Conservation (phyloP, 1,284 basidiomycete species). For the Ceratobasidium sp. region DNA sequence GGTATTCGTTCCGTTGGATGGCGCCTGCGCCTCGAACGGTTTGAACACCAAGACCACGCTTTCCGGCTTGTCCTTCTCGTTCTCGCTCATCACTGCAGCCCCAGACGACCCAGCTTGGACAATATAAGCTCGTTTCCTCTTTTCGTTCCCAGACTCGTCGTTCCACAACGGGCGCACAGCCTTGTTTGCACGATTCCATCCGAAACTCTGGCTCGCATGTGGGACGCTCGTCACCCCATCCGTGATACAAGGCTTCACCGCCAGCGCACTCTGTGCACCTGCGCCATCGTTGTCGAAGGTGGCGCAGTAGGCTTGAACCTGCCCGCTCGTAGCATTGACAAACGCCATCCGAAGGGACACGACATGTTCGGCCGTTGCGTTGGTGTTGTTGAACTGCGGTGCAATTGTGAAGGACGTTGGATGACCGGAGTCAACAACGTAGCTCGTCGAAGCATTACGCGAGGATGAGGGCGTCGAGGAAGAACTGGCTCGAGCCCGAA, state of each 20-base stretch:
- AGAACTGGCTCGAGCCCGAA: background rate
- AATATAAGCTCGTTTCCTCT: slow-evolving; percentile 15
- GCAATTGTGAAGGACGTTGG: slow-evolving; percentile 19
- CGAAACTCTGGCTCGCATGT: slow-evolving; percentile 25
- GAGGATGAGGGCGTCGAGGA: slow-evolving; percentile 31
- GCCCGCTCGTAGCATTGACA: slow-evolving; percentile 23
- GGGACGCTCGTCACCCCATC: slow-evolving; percentile 19
- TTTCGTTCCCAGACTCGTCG: background rate
- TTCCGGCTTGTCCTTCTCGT: background rate
- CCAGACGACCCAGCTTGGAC: slow-evolving; percentile 12
- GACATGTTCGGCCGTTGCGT: slow-evolving; percentile 17
- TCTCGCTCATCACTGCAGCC: background rate
- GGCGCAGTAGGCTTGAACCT: slow-evolving; percentile 28
- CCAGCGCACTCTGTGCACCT: slow-evolving; percentile 3
- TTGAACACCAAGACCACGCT: slow-evolving; percentile 39
- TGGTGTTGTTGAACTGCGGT: background rate
- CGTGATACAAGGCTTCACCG: slow-evolving; percentile 22
- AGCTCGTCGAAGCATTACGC: slow-evolving; percentile 19
- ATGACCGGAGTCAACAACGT: slow-evolving; percentile 40
- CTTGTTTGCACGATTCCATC: slow-evolving; percentile 24
- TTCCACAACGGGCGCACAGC: slow-evolving; percentile 37
- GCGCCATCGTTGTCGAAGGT: slow-evolving; percentile 5
- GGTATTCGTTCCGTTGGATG: slow-evolving; percentile 6
- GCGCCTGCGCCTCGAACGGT: slow-evolving; percentile 7
- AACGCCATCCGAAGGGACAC: slow-evolving; percentile 43